A percentile compares a stretch with the other conserved stretches of the same genome.
Conservation (phyloP, 352 stramenopile species). For the Globisporangium orthogonon region DNA sequence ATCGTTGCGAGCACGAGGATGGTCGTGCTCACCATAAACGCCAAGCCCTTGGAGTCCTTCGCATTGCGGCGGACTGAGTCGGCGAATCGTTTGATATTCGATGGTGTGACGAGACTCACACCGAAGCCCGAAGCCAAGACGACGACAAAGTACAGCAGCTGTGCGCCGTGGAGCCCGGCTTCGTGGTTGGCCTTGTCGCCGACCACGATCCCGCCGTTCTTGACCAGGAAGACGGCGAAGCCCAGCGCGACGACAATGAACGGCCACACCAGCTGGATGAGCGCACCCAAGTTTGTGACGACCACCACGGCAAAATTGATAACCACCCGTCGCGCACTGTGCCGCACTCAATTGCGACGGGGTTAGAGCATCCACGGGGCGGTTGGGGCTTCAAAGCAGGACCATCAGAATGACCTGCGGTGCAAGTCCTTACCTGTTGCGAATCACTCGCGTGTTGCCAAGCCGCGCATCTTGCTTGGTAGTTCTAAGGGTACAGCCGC, state of each 20-base stretch:
- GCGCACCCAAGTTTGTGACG: conserved; percentile 33
- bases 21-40: conserved; percentile 22
- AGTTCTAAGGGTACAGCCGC: conserved; percentile 13
- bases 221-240: conserved; percentile 62
- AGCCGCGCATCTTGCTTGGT: conserved; percentile 25
- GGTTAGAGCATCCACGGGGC: not conserved
- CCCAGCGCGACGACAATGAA: conserved; percentile 47
- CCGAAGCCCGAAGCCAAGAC: conserved; percentile 57
- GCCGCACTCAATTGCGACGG: not conserved
- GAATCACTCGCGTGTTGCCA: conserved; percentile 13
- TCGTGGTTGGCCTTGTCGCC: conserved; percentile 85
- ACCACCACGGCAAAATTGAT: conserved; percentile 59
- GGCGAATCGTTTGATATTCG: conserved; percentile 27
- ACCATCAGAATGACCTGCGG: not conserved
- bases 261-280: conserved; percentile 66
- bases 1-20: conserved; percentile 31
- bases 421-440: conserved; percentile 22
- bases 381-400: not conserved
- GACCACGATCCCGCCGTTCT: conserved; percentile 76
- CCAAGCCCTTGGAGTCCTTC: conserved; percentile 22
- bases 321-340: conserved; percentile 33
- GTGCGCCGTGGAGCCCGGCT: conserved; percentile 57
- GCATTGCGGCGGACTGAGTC: conserved; percentile 25
- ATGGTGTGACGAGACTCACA: conserved; percentile 29
- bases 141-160: conserved; percentile 78